Evolutionary conservation across 2,329 filamentous ascomycete species (phyloP), one percentile per base, ranked within the genome.

Genomic region (Aspergillus ochraceus): DNA sequence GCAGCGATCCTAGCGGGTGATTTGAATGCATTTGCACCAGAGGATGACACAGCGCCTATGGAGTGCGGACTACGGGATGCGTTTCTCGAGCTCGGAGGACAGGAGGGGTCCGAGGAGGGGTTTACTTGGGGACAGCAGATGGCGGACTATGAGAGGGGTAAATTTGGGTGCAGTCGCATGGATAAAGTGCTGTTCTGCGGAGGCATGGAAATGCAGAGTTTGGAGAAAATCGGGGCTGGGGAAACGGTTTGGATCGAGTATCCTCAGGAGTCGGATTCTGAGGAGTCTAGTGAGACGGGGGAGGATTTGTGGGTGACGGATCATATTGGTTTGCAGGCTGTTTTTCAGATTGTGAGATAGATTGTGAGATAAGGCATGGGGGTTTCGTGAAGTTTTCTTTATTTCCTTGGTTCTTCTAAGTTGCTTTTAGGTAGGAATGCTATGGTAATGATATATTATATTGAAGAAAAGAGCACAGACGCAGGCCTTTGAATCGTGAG

Each of bases 121-220:
- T 84, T 80, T 64, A 87, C 84, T 0, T 87, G 84, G 84, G 84
- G 85, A 0, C 80, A 85, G 62, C 84, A 86, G 72, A 79, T 77
- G 2, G 66, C 76, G 2, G 72, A 74, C 2, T 68, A 61, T 51
- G 63, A 78, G 55, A 74, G 79, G 24, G 69, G 79, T 45, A 72
- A 66, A 58, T 85, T 81, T 69, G 83, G 83, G 0, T 80, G 77
- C 56, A 78, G 74, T 36, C 74, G 84, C 6, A 83, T 86, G 82
- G 84, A 86, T 57, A 86, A 82, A 70, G 74, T 86, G 10, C 73
- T 80, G 29, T 82, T 77, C 64, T 77, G 76, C 47, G 83, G 83
- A 2, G 54, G 36, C 2, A 5, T 61, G 47, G 56, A 57, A 49
- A 52, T 74, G 22, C 57, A 61, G 19, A 66, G 53, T n/a, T 80